Evolutionary conservation across 2,329 filamentous ascomycete genomes (phyloP).

Genomic region (Phialocephala sp.): DNA sequence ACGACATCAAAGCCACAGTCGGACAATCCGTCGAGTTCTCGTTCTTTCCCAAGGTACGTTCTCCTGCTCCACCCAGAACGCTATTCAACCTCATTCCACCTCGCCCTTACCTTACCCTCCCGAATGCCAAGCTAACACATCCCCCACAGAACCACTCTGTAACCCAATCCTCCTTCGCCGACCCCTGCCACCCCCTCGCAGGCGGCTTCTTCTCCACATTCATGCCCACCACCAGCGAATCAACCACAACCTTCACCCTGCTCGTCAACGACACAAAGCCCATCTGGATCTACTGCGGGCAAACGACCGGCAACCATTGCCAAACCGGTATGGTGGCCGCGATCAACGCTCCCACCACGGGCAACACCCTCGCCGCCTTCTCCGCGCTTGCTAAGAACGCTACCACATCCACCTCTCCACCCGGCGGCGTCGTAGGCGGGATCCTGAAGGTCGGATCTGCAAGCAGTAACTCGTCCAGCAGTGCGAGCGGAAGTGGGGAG

Average conservation of each 20-base stretch:
- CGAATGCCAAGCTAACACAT: constrained; percentile 6
- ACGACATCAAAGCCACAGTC: constrained; percentile 43
- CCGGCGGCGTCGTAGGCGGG: constrained; percentile 44
- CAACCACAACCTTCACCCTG: constrained; percentile 46
- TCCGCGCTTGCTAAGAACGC: constrained; percentile 43
- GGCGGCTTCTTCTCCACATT: constrained; percentile 48
- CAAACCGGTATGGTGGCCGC: constrained; percentile 55
- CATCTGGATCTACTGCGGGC: constrained; percentile 51
- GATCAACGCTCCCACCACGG: constrained; percentile 49
- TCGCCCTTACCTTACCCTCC: neutral
- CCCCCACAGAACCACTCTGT: constrained; percentile 45
- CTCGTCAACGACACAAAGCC: constrained; percentile 47
- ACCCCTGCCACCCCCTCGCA: constrained; percentile 48
- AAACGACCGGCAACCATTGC: constrained; percentile 49
- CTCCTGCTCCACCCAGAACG: neutral
- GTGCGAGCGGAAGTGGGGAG: neutral
- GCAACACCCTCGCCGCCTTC: constrained; percentile 50
- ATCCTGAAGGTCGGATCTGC: constrained; percentile 37
- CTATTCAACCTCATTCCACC: neutral
- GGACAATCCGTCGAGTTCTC: constrained; percentile 44
- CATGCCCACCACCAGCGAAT: constrained; percentile 43
- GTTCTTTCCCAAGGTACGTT: constrained; percentile 41
- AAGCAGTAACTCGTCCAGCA: constrained; percentile 10
- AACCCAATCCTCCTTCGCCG: constrained; percentile 47
- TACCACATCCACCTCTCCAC: constrained; percentile 44